These are phyloP conservation scores for Alternaria brassicae DNA, from an alignment of 2,329 filamentous ascomycete genomes.

Conservation along the genomic window DNA sequence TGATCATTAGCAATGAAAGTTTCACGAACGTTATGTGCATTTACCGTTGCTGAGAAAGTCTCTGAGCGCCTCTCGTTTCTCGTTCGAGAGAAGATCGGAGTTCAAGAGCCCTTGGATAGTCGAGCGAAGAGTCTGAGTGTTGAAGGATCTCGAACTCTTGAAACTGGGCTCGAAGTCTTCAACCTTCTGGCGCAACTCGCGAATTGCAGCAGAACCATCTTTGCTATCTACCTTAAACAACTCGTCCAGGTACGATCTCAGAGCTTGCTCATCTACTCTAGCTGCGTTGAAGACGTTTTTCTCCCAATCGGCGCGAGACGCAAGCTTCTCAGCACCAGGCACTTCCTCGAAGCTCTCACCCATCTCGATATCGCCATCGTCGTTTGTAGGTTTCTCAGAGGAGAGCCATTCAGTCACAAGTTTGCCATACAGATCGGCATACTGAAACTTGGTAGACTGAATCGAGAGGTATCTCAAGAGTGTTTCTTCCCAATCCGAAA, in stretches of 20 bases:
- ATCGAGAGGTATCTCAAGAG: conserved; percentile 41
- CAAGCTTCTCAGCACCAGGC: conserved; percentile 39
- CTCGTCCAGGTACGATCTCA: conserved; percentile 34
- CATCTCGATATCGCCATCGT: conserved; percentile 36
- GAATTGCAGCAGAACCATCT: conserved; percentile 21
- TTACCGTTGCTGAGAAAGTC: conserved; percentile 41
- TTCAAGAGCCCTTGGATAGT: conserved; percentile 54
- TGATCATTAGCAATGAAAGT: neutral
- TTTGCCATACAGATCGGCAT: conserved; percentile 47
- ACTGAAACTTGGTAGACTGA: conserved; percentile 48
- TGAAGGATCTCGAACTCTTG: conserved; percentile 41
- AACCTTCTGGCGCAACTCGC: conserved; percentile 26
- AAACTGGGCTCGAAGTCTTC: conserved; percentile 33
- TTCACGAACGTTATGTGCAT: neutral
- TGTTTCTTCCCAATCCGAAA: conserved; percentile 43
- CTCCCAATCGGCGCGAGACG: conserved; percentile 42
- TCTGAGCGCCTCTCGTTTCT: conserved; percentile 45
- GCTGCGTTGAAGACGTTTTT: conserved; percentile 42
- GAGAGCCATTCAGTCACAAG: conserved; percentile 48
- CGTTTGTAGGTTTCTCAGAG: conserved; percentile 28
- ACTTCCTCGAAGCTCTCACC: conserved; percentile 42
- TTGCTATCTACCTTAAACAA: conserved; percentile 35
- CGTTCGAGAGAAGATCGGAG: conserved; percentile 55
- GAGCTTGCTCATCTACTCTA: conserved; percentile 26
- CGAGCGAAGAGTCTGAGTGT: conserved; percentile 45